Conservation (phyloP, 108 stramenopile species). For the Cylindrotheca fusiformis region DNA sequence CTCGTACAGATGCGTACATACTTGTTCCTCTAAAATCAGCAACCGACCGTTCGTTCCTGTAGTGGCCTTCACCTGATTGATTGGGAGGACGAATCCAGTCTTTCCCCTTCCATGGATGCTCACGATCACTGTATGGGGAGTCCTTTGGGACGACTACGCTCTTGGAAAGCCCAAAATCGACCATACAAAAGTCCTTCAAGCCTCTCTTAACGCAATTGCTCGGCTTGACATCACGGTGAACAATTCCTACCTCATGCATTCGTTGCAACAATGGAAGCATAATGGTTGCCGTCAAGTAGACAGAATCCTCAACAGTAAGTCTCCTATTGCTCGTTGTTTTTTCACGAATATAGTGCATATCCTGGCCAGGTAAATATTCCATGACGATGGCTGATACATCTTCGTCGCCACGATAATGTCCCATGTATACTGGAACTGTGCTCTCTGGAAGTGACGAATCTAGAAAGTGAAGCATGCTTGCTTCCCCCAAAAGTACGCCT, state of each 20-base stretch:
- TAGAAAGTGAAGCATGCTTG: conserved; percentile 65
- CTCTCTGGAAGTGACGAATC: conserved; percentile 37
- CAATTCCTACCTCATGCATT: conserved; percentile 78
- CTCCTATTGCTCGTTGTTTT: conserved; percentile 37
- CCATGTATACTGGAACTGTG: conserved; percentile 73
- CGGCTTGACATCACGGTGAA: conserved; percentile 88
- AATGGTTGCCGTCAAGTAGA: conserved; percentile 75
- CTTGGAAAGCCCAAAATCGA: conserved; percentile 87
- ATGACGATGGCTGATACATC: conserved; percentile 68
- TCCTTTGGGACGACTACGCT: conserved; percentile 73
- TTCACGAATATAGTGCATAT: conserved; percentile 80
- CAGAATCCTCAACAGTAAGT: conserved; percentile 64
- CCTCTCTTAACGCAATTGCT: conserved; percentile 62
- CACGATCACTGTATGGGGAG: conserved; percentile 50
- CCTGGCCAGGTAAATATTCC: conserved; percentile 82
- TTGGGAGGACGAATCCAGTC: conserved; percentile 50
- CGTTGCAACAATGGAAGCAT: conserved; percentile 69
- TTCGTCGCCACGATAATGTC: conserved; percentile 38
- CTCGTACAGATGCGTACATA: conserved; percentile 82
- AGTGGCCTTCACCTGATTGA: conserved; percentile 29
- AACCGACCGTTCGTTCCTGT: conserved; percentile 58
- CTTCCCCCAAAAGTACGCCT: conserved; percentile 81
- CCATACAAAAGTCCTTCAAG: conserved; percentile 49
- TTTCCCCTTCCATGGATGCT: conserved; percentile 54
- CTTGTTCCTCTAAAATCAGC: conserved; percentile 85